These are phyloP conservation scores for Suhomyces ambrosiae DNA, from an alignment of 1,139 yeast genomes.

Conservation along the genomic window DNA sequence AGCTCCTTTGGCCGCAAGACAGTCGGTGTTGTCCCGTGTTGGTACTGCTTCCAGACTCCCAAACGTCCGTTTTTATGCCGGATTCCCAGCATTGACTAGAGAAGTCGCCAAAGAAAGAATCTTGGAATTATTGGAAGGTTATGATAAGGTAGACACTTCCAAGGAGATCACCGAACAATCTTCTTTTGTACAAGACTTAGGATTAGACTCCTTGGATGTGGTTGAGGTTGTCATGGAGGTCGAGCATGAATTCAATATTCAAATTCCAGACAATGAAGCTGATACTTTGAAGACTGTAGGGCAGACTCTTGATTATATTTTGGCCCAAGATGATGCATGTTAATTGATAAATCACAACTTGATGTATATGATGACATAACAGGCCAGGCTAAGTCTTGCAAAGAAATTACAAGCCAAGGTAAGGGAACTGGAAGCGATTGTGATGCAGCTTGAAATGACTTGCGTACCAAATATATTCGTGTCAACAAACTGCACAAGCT, in stretches of 20 bases:
- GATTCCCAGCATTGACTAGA: constrained; percentile 66
- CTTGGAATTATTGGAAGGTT: constrained; percentile 75
- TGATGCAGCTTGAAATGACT: too few species aligned
- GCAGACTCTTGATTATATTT: constrained; percentile 76
- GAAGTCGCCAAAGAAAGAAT: constrained; percentile 76
- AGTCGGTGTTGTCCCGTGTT: constrained; percentile 19
- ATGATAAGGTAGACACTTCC: constrained; percentile 61
- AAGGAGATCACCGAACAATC: constrained; percentile 59
- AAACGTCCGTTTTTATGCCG: constrained; percentile 54
- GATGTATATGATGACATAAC: not conserved
- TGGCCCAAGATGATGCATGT: constrained; percentile 71
- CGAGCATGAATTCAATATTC: constrained; percentile 77
- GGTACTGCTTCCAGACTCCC: constrained; percentile 16
- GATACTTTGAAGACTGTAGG: constrained; percentile 81
- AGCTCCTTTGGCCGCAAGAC: constrained; percentile 23
- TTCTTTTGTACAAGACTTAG: constrained; percentile 72
- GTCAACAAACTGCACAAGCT: too few species aligned
- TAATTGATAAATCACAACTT: constrained; percentile 23
- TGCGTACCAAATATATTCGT: too few species aligned
- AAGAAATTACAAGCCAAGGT: too few species aligned
- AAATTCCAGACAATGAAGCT: constrained; percentile 86
- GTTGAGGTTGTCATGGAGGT: constrained; percentile 90
- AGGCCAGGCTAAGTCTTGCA: too few species aligned
- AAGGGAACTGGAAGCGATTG: too few species aligned
- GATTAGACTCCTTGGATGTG: constrained; percentile 83